Percentiles rank a stretch among this genome's conserved stretches.
Evolutionary conservation across 1,284 basidiomycete species (phyloP).

Genomic region (Cutaneotrichosporon cavernicola): DNA sequence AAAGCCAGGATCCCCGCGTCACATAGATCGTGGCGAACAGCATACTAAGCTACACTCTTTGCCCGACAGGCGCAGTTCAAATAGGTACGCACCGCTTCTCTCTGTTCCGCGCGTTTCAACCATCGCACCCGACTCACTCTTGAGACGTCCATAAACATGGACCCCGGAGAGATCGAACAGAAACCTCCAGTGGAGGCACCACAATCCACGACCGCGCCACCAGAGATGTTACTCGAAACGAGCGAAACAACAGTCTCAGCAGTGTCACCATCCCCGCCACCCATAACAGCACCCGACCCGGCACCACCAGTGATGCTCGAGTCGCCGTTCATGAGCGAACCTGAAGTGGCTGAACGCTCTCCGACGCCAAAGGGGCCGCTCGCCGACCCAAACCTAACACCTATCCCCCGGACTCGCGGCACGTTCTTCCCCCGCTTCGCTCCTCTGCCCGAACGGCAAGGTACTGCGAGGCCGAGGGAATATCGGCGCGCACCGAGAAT

Average conservation of each 20-base stretch:
- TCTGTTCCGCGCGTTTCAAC: background rate
- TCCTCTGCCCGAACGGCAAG: conserved; percentile 3
- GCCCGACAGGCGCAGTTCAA: background rate
- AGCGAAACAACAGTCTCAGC: background rate
- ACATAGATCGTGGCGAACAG: background rate
- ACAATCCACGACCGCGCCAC: background rate
- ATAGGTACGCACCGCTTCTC: background rate
- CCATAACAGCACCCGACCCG: background rate
- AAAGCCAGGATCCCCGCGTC: background rate
- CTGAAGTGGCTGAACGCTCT: background rate
- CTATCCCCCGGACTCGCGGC: too few species aligned
- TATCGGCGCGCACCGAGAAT: background rate
- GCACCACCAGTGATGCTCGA: background rate
- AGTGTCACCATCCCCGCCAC: background rate
- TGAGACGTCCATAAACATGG: background rate
- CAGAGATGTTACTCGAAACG: background rate
- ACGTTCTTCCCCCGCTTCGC: background rate
- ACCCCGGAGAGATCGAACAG: background rate
- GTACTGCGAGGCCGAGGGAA: background rate
- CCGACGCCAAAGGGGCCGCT: background rate
- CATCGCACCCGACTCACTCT: background rate
- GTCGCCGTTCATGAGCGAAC: conserved; percentile 5
- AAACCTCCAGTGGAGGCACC: background rate
- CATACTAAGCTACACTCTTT: background rate
- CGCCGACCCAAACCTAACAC: background rate